Evolutionary conservation across 164 flowering plant species (phyloP).

Genomic region (Pachysandra terminalis): DNA sequence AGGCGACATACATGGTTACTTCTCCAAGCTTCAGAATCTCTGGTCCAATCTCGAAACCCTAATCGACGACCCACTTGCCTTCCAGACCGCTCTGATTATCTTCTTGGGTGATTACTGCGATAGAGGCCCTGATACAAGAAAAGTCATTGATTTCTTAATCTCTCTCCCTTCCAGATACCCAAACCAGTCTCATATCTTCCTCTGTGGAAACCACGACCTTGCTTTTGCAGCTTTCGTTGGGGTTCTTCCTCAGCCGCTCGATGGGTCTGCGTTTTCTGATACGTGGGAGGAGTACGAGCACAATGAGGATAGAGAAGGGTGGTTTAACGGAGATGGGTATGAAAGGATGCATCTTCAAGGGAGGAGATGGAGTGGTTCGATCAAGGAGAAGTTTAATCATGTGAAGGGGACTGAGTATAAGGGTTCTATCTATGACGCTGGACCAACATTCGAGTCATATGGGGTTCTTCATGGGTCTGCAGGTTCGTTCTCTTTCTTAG

Average conservation of each 20-base stretch:
- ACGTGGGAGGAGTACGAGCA: slow-evolving; percentile 69
- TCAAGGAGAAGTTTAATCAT: slow-evolving; percentile 45
- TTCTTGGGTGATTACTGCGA: slow-evolving; percentile 98
- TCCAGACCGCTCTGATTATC: slow-evolving; percentile 60
- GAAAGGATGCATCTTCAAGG: slow-evolving; percentile 88
- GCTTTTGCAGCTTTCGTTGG: slow-evolving; percentile 84
- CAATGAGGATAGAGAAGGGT: slow-evolving; percentile 82
- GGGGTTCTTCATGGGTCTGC: slow-evolving; percentile 91
- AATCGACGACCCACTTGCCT: slow-evolving; percentile 35
- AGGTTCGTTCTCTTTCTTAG: slow-evolving; percentile 40
- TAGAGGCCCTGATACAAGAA: slow-evolving; percentile 71
- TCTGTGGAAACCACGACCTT: slow-evolving; percentile 89
- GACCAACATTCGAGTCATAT: slow-evolving; percentile 76
- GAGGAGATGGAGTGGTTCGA: slow-evolving; percentile 85
- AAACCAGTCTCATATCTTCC: slow-evolving; percentile 74
- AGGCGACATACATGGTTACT: slow-evolving; percentile 90
- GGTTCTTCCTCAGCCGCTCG: slow-evolving; percentile 50
- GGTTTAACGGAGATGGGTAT: slow-evolving; percentile 77
- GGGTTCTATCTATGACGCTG: slow-evolving; percentile 92
- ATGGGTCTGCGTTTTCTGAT: slow-evolving; percentile 47
- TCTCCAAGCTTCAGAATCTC: slow-evolving; percentile 65
- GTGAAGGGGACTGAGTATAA: slow-evolving; percentile 52
- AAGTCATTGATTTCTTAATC: slow-evolving; percentile 65
- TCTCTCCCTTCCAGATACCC: slow-evolving; percentile 64
- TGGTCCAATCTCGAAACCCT: slow-evolving; percentile 79